These are phyloP conservation scores for Cutaneotrichosporon mucoides DNA, from an alignment of 1,284 basidiomycete genomes.

Conservation along the genomic window DNA sequence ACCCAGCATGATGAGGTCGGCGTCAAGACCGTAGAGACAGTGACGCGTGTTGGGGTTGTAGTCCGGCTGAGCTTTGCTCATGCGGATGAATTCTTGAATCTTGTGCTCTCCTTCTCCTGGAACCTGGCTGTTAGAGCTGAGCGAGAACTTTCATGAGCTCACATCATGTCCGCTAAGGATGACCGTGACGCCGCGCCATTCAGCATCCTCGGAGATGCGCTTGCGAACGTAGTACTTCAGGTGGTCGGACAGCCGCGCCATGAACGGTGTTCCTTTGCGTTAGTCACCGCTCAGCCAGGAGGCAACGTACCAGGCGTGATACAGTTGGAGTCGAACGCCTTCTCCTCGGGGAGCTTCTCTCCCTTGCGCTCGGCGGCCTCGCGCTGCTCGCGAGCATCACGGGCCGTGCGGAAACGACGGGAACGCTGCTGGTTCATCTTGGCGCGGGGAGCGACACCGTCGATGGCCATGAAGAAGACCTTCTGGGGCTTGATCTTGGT, in stretches of 20 bases:
- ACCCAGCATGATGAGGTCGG: slow-evolving; percentile 97
- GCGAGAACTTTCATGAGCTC: slow-evolving; percentile 6
- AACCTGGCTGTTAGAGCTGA: slow-evolving; percentile 45
- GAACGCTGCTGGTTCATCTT: slow-evolving; percentile 99
- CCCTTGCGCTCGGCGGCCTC: slow-evolving; percentile 84
- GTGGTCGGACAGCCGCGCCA: slow-evolving; percentile 84
- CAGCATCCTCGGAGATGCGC: slow-evolving; percentile 90
- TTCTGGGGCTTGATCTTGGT: slow-evolving; percentile 97
- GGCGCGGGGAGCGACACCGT: slow-evolving; percentile 94
- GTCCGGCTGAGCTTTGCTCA: slow-evolving; percentile 87
- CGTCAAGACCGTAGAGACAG: slow-evolving; percentile 96
- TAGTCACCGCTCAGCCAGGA: background rate
- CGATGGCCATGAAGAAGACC: slow-evolving; percentile 95
- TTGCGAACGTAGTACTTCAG: slow-evolving; percentile 95
- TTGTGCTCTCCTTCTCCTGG: slow-evolving; percentile 99
- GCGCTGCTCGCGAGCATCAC: slow-evolving; percentile 80
- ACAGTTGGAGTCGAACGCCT: slow-evolving; percentile 97
- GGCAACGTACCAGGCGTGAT: slow-evolving; percentile 82
- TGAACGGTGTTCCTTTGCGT: slow-evolving; percentile 79
- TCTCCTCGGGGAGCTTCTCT: slow-evolving; percentile 85
- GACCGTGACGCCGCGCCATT: slow-evolving; percentile 88
- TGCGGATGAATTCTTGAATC: slow-evolving; percentile 98
- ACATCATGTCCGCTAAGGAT: slow-evolving; percentile 96
- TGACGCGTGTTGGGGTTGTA: slow-evolving; percentile 68
- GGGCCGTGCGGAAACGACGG: slow-evolving; percentile 89